These are phyloP conservation scores for Narthecium ossifragum DNA, from an alignment of 106 monocot species.

Conservation along the genomic window DNA sequence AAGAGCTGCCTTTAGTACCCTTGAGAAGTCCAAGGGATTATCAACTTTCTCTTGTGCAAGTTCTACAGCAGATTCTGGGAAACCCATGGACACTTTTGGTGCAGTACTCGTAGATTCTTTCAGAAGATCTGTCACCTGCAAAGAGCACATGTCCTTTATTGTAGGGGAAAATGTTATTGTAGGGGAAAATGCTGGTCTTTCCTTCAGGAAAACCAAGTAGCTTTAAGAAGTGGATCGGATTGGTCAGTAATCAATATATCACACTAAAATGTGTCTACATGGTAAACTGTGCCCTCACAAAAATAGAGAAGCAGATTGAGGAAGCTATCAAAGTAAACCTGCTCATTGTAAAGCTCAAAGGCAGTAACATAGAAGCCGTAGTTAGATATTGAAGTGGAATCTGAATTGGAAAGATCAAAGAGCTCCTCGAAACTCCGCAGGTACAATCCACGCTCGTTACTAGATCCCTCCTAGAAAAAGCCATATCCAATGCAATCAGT, in stretches of 20 bases:
- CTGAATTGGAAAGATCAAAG: conserved; percentile 94
- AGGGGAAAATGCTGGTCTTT: no score
- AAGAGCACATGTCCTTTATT: no score
- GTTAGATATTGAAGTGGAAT: conserved; percentile 58
- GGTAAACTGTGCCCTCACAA: no score
- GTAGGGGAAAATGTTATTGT: no score
- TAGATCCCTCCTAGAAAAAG: conserved; percentile 73
- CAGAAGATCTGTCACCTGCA: conserved; percentile 76
- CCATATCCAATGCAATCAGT: conserved; percentile 1
- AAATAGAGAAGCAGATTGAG: background rate
- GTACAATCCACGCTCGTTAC: conserved; percentile 90
- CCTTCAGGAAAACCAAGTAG: no score
- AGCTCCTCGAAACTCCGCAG: conserved; percentile 92
- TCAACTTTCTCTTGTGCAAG: conserved; percentile 81
- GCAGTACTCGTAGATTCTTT: conserved; percentile 23
- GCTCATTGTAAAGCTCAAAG: conserved; percentile 90
- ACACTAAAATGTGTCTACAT: no score
- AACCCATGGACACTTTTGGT: conserved; percentile 45
- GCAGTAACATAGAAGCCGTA: conserved; percentile 80
- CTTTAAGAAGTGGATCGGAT: no score
- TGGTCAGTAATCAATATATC: no score
- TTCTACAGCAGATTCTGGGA: conserved; percentile 43
- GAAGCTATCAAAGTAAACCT: conserved; percentile 37
- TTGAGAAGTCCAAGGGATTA: conserved; percentile 79
- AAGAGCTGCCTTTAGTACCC: conserved; percentile 58